Evolutionary conservation across 345 rosid genomes (phyloP).

Genomic region (Citrus cavaleriei): DNA sequence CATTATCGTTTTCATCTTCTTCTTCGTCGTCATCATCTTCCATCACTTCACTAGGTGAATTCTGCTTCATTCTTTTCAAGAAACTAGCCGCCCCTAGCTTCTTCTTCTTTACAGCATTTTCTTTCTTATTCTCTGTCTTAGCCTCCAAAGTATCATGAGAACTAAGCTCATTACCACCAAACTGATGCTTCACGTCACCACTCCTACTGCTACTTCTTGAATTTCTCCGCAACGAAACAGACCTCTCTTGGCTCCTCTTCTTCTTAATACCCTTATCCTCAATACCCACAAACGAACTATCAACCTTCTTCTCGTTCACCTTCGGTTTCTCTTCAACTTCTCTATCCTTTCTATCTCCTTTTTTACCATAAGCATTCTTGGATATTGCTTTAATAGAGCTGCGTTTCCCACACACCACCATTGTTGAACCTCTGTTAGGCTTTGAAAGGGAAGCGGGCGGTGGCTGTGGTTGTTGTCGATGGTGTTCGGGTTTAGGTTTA

Average conservation of each 20-base stretch:
- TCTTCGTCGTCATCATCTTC: conserved; percentile 13
- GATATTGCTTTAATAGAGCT: conserved; percentile 15
- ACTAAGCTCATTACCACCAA: conserved; percentile 50
- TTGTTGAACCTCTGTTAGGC: conserved; percentile 26
- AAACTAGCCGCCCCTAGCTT: conserved; percentile 45
- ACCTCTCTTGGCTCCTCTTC: conserved; percentile 31
- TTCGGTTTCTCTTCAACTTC: conserved; percentile 20
- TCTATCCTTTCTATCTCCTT: conserved; percentile 15
- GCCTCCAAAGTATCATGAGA: conserved; percentile 38
- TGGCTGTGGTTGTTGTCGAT: not conserved
- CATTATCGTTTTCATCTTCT: conserved; percentile 13
- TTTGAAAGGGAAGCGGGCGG: conserved; percentile 6
- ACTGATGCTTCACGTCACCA: conserved; percentile 27
- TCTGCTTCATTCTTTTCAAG: conserved; percentile 52
- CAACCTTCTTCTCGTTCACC: conserved; percentile 13
- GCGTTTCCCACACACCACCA: conserved; percentile 29
- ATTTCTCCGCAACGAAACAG: conserved; percentile 15
- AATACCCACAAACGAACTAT: not conserved
- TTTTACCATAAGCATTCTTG: conserved; percentile 15
- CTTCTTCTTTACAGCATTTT: conserved; percentile 23
- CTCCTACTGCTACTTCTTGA: conserved; percentile 17
- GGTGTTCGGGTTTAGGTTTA: conserved; percentile 17
- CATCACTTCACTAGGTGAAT: conserved; percentile 24
- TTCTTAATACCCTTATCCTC: conserved; percentile 27
- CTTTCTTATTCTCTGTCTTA: conserved; percentile 33